Evolutionary conservation across 257 asterid species (phyloP).

Genomic region (Solanum boliviense): DNA sequence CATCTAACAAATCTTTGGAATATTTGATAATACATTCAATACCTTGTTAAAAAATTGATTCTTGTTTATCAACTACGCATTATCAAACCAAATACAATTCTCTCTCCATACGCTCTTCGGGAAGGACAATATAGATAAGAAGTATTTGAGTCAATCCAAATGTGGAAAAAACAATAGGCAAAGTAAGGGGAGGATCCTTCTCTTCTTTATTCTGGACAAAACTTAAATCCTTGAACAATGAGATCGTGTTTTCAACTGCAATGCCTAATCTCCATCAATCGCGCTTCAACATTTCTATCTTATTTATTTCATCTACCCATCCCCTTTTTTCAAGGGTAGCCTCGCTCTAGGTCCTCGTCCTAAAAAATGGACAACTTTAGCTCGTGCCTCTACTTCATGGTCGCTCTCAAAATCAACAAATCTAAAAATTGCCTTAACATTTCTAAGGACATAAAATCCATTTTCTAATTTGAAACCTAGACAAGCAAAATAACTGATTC

Average conservation of each 20-base stretch:
- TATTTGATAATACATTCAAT: background rate
- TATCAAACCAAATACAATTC: background rate
- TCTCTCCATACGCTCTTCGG: background rate
- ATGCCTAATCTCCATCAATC: background rate
- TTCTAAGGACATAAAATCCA: background rate
- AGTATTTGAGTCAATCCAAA: background rate
- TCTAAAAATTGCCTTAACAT: background rate
- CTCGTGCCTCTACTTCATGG: background rate
- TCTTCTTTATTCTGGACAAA: slow-evolving; percentile 2
- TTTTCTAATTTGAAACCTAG: background rate
- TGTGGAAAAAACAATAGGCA: background rate
- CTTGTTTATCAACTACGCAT: background rate
- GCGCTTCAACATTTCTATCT: background rate
- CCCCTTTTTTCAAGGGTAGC: background rate
- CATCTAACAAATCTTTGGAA: background rate
- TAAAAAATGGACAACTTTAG: background rate
- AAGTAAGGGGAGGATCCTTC: background rate
- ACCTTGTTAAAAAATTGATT: background rate
- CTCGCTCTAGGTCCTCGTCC: background rate
- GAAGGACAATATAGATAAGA: background rate
- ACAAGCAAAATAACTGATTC: too few relatives aligned
- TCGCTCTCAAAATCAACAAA: background rate
- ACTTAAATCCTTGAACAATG: slow-evolving; percentile 21
- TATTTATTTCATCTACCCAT: slow-evolving; percentile 6
- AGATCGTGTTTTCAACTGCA: background rate